Conservation (phyloP, 2,329 filamentous ascomycete genomes). For the Colletotrichum incanum region DNA sequence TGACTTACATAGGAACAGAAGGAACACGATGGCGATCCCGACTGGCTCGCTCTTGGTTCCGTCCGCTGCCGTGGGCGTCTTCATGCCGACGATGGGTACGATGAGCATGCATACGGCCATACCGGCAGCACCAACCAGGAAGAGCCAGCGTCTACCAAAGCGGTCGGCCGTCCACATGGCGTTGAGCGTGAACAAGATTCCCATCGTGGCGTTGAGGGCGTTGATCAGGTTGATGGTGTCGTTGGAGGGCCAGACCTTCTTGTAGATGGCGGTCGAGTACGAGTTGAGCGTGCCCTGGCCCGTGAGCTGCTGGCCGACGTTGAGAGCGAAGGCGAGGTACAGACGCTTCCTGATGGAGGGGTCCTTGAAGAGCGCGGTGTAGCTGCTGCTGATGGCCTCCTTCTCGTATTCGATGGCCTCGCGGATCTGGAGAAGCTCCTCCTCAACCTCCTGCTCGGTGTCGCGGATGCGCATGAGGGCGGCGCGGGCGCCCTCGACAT, state of each 20-base stretch:
- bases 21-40: constrained; percentile 78
- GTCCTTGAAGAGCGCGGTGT: constrained; percentile 79
- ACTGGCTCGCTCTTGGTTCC: constrained; percentile 72
- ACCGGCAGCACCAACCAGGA: constrained; percentile 78
- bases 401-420: constrained; percentile 81
- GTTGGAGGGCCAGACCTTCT: constrained; percentile 74
- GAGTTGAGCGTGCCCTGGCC: constrained; percentile 82
- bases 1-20: constrained; percentile 77
- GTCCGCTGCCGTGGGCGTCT: constrained; percentile 66
- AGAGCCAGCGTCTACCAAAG: constrained; percentile 78
- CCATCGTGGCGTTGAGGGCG: constrained; percentile 80
- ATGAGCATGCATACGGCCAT: constrained; percentile 82
- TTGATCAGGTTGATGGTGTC: constrained; percentile 80
- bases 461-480: constrained; percentile 74
- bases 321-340: constrained; percentile 75
- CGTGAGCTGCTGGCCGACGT: constrained; percentile 80
- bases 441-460: constrained; percentile 76
- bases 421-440: constrained; percentile 75
- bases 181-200: constrained; percentile 81
- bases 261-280: constrained; percentile 82
- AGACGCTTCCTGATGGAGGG: constrained; percentile 78
- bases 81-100: constrained; percentile 62
- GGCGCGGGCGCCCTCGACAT: constrained; percentile 72
- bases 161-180: constrained; percentile 82
- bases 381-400: constrained; percentile 74